phyloP scores from a whole-genome alignment of 208 protist genomes.

The Acanthamoeba lenticulata region DNA sequence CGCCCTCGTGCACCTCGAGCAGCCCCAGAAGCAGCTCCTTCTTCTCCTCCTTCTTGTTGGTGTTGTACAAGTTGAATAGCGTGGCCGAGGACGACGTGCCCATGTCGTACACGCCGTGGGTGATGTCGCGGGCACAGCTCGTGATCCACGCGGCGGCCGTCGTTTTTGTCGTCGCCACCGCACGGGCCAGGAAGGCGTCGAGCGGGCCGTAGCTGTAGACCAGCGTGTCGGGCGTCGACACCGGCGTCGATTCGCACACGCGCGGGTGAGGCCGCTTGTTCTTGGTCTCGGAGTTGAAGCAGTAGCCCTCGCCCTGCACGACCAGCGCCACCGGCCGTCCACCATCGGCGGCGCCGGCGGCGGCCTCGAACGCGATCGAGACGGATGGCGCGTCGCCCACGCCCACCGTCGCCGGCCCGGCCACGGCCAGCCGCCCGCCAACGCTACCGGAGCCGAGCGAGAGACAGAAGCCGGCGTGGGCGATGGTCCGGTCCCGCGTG shows the following conservation, averaged over 20 bases:
- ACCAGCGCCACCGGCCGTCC: background rate
- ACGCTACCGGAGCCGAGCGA: background rate
- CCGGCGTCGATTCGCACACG: conserved; percentile 61
- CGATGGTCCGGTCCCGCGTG: background rate
- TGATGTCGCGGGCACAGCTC: background rate
- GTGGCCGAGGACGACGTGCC: conserved; percentile 7
- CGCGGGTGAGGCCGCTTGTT: conserved; percentile 66
- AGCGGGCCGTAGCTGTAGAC: conserved; percentile 69
- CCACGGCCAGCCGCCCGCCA: background rate
- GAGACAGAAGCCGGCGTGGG: background rate
- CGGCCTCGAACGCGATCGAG: background rate
- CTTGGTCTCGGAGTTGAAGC: conserved; percentile 69
- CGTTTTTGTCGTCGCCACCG: background rate
- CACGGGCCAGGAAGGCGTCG: background rate
- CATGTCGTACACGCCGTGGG: conserved; percentile 65
- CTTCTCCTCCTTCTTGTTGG: background rate
- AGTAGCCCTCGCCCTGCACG: conserved; percentile 69
- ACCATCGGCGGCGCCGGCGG: no score
- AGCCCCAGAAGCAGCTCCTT: background rate
- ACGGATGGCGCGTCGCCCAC: conserved; percentile 29
- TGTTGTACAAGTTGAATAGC: background rate
- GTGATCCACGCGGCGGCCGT: background rate
- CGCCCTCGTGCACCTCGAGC: conserved; percentile 9
- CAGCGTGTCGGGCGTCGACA: background rate
- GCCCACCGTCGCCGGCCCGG: background rate